phyloP scores from a whole-genome alignment of 768 basidiomycete species.

The Candolleomyces efflorescens region DNA sequence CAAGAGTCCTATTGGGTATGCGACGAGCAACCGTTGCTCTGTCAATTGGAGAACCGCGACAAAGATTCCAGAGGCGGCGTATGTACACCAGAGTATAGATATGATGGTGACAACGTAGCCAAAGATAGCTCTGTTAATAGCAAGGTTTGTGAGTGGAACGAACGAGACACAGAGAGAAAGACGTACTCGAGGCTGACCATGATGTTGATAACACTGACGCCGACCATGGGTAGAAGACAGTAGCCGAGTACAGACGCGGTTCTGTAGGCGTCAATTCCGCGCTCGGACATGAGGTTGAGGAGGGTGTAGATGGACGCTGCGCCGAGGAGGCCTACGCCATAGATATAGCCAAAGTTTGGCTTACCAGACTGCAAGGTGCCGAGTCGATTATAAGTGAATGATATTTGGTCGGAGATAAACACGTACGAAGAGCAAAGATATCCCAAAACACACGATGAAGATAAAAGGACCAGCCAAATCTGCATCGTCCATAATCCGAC shows the following conservation, averaged over 20 bases:
- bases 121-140: slow-evolving; percentile 61
- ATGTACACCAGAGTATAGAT: slow-evolving; percentile 95
- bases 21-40: slow-evolving; percentile 90
- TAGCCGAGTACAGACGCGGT: slow-evolving; percentile 95
- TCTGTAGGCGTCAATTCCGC: slow-evolving; percentile 93
- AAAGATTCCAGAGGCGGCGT: slow-evolving; percentile 93
- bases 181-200: slow-evolving; percentile 85
- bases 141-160: background rate
- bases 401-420: background rate
- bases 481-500: slow-evolving; percentile 98
- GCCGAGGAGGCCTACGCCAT: slow-evolving; percentile 95
- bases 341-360: slow-evolving; percentile 98
- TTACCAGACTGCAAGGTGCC: slow-evolving; percentile 86
- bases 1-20: slow-evolving; percentile 91
- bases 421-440: slow-evolving; percentile 87
- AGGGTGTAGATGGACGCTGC: slow-evolving; percentile 89
- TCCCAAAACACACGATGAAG: slow-evolving; percentile 93
- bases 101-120: slow-evolving; percentile 82
- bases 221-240: slow-evolving; percentile 95
- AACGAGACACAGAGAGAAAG: slow-evolving; percentile 3
- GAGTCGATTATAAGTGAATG: no score
- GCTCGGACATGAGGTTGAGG: slow-evolving; percentile 95
- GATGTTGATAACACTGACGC: slow-evolving; percentile 85
- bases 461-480: slow-evolving; percentile 95
- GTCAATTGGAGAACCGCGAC: slow-evolving; percentile 95